Evolutionary conservation across 345 rosid species (phyloP).

Genomic region (Syzygium oleosum): DNA sequence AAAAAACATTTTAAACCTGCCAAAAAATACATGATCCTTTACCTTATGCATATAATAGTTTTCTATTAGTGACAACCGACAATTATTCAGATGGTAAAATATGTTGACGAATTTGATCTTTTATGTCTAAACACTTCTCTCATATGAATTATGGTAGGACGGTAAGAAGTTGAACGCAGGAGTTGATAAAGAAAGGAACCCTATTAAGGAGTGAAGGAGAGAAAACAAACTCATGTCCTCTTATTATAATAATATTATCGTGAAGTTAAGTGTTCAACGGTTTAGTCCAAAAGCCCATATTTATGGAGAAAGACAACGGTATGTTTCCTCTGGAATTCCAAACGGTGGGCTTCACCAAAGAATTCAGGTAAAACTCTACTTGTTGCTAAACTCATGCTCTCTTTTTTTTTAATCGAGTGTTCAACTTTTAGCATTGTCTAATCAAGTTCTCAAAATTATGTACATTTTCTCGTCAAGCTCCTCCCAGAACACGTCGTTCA

Average conservation of each 20-base stretch:
- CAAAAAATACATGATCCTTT: neutral
- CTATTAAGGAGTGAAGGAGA: neutral
- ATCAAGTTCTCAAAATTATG: neutral
- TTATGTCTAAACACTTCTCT: neutral
- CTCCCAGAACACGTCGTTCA: no score
- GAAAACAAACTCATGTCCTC: neutral
- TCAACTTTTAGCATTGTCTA: neutral
- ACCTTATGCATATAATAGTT: neutral
- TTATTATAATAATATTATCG: neutral
- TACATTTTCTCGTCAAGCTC: neutral
- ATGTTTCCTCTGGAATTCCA: neutral
- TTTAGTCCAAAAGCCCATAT: neutral
- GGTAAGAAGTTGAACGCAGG: neutral
- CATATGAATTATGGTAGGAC: neutral
- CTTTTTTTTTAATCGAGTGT: neutral
- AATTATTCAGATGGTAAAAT: neutral
- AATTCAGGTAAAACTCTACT: neutral
- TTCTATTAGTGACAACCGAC: neutral
- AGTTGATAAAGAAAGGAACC: neutral
- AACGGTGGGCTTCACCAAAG: neutral
- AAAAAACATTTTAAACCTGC: neutral
- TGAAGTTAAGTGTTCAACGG: neutral
- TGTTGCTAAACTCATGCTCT: neutral
- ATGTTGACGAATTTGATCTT: neutral
- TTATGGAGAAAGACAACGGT: neutral